Base-by-base conservation (phyloP, 164 flowering plant species). In the Nymphaea colorata region DNA sequence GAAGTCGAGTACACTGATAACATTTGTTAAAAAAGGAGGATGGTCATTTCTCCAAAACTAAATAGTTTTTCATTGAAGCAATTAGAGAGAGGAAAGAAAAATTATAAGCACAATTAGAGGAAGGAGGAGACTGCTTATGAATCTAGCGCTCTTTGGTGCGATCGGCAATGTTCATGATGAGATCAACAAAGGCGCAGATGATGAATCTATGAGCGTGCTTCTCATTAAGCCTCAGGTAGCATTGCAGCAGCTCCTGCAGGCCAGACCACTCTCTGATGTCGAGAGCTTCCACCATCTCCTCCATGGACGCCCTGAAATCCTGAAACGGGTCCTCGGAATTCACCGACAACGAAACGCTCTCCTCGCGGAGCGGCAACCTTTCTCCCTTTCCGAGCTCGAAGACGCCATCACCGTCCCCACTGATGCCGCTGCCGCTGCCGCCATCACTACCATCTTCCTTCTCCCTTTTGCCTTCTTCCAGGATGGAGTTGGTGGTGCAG, bases 261-360 rank as follows among this genome's bases (percentile, higher is more conserved):
- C 74, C 43, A 25, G 69, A 55, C 78, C 75, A 75, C 6, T 72
- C 57, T 51, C 12, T 4, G 47, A 75, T 59, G 59, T 67, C 70
- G 62, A 68, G 70, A 18, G 70, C 78, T 66, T 66, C 65, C 3
- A 75, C 72, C 75, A 75, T 75, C 59, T 75, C 78, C 61, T 71
- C 78, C 78, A 75, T 75, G 14, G 78, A 75, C 3, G 57, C 64
- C 65, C 69, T 75, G 72, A 75, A 75, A 62, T 75, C 78, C 62
- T 65, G 41, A 62, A 44, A 75, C 0, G 77, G 77, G 15, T 75
- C 68, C 44, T 17, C 60, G 11, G 77, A 75, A 7, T 62, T 55
- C 74, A 75, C 64, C 16, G 73, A 63, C 68, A 70, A 53, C 68
- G n/a, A 63, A 42, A 70, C 61, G 44, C 66, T 64, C 41, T 64